Percentiles rank a stretch among this genome's conserved stretches.
phyloP scores from a whole-genome alignment of 202 grass and related monocot genomes.

The Saccharum hybrid region DNA sequence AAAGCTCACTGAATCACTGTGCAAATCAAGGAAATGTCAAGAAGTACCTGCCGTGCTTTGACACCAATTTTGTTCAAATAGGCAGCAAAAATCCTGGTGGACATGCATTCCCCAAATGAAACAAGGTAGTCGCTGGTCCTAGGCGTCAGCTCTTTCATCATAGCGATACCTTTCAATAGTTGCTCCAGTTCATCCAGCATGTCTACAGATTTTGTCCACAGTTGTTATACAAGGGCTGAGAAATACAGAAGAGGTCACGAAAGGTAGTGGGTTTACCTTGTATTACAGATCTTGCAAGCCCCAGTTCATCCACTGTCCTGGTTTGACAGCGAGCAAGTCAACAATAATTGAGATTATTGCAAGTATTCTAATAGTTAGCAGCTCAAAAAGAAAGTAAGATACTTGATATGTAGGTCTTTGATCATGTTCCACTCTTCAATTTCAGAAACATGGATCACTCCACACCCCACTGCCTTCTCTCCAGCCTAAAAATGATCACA shows the following conservation, averaged over 20 bases:
- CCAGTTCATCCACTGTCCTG: conserved; percentile 80
- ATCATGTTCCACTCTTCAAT: conserved; percentile 72
- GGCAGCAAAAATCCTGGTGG: conserved; percentile 83
- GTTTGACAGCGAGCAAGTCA: conserved; percentile 43
- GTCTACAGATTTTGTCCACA: conserved; percentile 47
- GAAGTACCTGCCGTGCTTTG: conserved; percentile 77
- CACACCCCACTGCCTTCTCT: conserved; percentile 84
- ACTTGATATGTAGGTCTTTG: conserved; percentile 81
- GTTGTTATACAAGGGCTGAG: not conserved
- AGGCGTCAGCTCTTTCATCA: conserved; percentile 98
- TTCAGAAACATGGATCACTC: conserved; percentile 63
- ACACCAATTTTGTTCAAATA: conserved; percentile 87
- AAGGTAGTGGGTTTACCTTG: conserved; percentile 46
- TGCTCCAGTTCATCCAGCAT: conserved; percentile 84
- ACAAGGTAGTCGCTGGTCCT: conserved; percentile 83
- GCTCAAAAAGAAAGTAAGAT: conserved; percentile 7
- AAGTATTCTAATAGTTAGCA: conserved; percentile 20
- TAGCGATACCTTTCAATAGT: conserved; percentile 89
- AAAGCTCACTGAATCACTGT: conserved; percentile 30
- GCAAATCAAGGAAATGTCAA: conserved; percentile 30
- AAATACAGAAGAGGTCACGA: conserved; percentile 24
- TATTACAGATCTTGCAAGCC: conserved; percentile 62
- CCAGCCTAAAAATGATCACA: conserved; percentile 63
- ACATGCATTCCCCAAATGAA: conserved; percentile 97
- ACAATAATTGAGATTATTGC: conserved; percentile 34